Conservation (phyloP, 2,329 filamentous ascomycete species). For the Beauveria sp. region DNA sequence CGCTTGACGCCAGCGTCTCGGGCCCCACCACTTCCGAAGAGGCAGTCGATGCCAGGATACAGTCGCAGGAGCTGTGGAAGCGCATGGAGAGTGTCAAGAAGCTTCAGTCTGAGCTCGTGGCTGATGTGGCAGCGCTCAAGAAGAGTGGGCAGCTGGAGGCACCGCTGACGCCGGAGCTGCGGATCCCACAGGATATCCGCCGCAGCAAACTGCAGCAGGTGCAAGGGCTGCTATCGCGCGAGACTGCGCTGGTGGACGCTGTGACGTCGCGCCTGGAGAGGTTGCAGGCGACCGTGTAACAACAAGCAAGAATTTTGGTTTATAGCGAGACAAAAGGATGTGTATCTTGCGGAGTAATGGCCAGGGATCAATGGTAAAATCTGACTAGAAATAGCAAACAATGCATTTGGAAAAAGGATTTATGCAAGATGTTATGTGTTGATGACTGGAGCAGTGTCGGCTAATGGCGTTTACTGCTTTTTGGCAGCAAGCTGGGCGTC, state of each 20-base stretch:
- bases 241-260: slow-evolving; percentile 61
- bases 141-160: slow-evolving; percentile 21
- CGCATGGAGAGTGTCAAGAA: slow-evolving; percentile 50
- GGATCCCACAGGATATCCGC: slow-evolving; percentile 53
- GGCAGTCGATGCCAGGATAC: slow-evolving; percentile 26
- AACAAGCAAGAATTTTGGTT: slow-evolving; percentile 8
- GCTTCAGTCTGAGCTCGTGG: slow-evolving; percentile 44
- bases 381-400: not conserved
- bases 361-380: not conserved
- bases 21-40: slow-evolving; percentile 23
- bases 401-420: not conserved
- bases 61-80: slow-evolving; percentile 43
- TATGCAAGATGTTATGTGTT: not conserved
- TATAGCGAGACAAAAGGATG: slow-evolving; percentile 2
- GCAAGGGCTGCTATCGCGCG: slow-evolving; percentile 54
- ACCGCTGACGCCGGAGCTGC: slow-evolving; percentile 32
- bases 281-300: slow-evolving; percentile 33
- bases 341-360: slow-evolving; percentile 7
- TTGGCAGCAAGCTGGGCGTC: slow-evolving; percentile 15
- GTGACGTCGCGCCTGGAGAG: slow-evolving; percentile 55
- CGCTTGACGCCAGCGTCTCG: slow-evolving; percentile 46
- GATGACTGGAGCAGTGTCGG: not conserved
- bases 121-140: slow-evolving; percentile 41
- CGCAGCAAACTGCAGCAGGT: slow-evolving; percentile 58
- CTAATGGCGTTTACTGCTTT: slow-evolving; percentile 12